These are phyloP conservation scores for Austroboletus eburneus DNA, from an alignment of 768 basidiomycete species.

Conservation along the genomic window DNA sequence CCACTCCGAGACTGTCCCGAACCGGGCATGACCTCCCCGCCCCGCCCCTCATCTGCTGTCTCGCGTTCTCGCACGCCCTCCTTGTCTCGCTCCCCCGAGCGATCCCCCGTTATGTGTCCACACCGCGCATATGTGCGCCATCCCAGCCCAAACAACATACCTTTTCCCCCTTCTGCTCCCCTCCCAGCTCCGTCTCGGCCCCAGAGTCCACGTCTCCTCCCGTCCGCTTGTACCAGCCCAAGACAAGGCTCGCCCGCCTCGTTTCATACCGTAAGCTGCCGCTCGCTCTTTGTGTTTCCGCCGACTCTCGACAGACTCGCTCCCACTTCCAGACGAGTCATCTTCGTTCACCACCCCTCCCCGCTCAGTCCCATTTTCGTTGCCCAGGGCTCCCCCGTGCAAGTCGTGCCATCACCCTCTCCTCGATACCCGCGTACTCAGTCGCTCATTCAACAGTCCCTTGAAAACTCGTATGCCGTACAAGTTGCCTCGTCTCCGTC, in stretches of 20 bases:
- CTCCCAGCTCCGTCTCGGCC: constrained; percentile 1
- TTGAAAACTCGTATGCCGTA: background rate
- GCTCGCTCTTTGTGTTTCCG: background rate
- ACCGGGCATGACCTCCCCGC: constrained; percentile 1
- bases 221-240: constrained; percentile 6
- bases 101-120: constrained; percentile 2
- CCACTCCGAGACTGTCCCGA: too few species aligned
- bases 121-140: constrained; percentile 6
- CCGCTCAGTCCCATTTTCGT: constrained; percentile 5
- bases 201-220: background rate
- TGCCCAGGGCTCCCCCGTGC: constrained; percentile 4
- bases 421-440: constrained; percentile 11
- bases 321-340: constrained; percentile 6
- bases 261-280: constrained; percentile 10
- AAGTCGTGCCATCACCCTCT: constrained; percentile 2
- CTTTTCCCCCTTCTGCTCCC: constrained; percentile 12
- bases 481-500: background rate
- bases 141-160: constrained; percentile 8
- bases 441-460: constrained; percentile 16
- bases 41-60: background rate
- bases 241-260: constrained; percentile 10
- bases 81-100: constrained; percentile 16
- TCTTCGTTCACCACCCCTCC: constrained; percentile 3
- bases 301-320: background rate
- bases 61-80: constrained; percentile 6